Conservation (phyloP, 306 rosid genomes). For the Potentilla sterilis region DNA sequence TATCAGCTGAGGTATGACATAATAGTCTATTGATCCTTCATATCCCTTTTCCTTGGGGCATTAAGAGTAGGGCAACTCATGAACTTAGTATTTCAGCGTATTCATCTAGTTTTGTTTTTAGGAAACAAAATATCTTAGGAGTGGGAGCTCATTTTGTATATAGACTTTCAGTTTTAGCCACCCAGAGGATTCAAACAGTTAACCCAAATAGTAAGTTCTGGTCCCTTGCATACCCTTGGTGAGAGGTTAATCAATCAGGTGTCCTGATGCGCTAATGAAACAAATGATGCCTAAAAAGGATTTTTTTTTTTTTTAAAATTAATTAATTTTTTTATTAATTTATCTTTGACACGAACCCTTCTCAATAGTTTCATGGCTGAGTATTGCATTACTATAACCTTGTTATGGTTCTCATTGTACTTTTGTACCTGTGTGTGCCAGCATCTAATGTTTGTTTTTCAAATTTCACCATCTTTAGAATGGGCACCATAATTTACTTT, state of each 20-base stretch:
- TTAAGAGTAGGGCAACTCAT: not conserved
- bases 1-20: slow-evolving; percentile 55
- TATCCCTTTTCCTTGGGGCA: not conserved
- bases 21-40: not conserved
- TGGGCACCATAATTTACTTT: not conserved
- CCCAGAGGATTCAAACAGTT: not conserved
- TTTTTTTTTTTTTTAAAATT: not conserved
- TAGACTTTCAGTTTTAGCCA: not conserved
- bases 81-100: not conserved
- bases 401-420: not conserved
- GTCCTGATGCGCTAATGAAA: not conserved
- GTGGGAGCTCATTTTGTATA: not conserved
- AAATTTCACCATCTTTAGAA: not conserved
- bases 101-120: not conserved
- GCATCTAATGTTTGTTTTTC: not conserved
- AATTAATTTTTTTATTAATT: too few relatives aligned
- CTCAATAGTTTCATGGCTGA: not conserved
- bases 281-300: not conserved
- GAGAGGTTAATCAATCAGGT: not conserved
- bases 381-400: not conserved
- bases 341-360: not conserved
- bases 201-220: not conserved
- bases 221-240: not conserved
- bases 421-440: not conserved
- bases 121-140: not conserved